These are phyloP conservation scores for Penicillium odoratum DNA, from an alignment of 495 filamentous ascomycete genomes.

Conservation along the genomic window DNA sequence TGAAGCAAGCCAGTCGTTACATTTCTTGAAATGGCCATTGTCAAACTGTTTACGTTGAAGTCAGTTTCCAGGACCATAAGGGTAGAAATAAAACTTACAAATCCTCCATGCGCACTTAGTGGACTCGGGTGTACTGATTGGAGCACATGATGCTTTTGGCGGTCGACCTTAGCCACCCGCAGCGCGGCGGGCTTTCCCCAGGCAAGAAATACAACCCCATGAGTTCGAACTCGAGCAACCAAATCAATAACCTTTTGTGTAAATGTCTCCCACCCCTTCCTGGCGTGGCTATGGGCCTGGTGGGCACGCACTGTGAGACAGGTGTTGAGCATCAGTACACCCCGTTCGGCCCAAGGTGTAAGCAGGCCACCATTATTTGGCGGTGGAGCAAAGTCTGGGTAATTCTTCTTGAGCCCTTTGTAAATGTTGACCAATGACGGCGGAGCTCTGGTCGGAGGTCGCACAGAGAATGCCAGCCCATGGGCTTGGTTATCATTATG, in stretches of 20 bases:
- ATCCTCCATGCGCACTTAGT: conserved; percentile 75
- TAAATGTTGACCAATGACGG: conserved; percentile 92
- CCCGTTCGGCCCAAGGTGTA: conserved; percentile 89
- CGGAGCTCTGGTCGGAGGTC: conserved; percentile 81
- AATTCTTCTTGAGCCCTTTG: conserved; percentile 79
- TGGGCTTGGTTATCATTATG: conserved; percentile 95
- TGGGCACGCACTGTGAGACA: conserved; percentile 89
- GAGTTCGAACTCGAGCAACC: conserved; percentile 68
- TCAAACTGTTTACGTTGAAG: conserved; percentile 54
- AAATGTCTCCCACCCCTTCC: conserved; percentile 87
- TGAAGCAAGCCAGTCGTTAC: conserved; percentile 82
- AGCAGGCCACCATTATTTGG: conserved; percentile 76
- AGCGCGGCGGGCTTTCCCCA: conserved; percentile 84
- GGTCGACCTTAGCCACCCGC: conserved; percentile 69
- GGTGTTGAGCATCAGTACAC: conserved; percentile 89
- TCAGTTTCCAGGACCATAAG: background rate
- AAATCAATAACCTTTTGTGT: conserved; percentile 89
- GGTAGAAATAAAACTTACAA: conserved; percentile 40
- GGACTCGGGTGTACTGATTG: conserved; percentile 90
- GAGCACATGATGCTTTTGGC: conserved; percentile 71
- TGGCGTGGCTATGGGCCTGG: conserved; percentile 77
- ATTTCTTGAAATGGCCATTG: conserved; percentile 82
- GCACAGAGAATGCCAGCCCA: conserved; percentile 92
- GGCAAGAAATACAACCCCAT: conserved; percentile 89
- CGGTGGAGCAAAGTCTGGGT: conserved; percentile 73